phyloP scores from a whole-genome alignment of 2,329 filamentous ascomycete genomes.

The Curvularia lunata region DNA sequence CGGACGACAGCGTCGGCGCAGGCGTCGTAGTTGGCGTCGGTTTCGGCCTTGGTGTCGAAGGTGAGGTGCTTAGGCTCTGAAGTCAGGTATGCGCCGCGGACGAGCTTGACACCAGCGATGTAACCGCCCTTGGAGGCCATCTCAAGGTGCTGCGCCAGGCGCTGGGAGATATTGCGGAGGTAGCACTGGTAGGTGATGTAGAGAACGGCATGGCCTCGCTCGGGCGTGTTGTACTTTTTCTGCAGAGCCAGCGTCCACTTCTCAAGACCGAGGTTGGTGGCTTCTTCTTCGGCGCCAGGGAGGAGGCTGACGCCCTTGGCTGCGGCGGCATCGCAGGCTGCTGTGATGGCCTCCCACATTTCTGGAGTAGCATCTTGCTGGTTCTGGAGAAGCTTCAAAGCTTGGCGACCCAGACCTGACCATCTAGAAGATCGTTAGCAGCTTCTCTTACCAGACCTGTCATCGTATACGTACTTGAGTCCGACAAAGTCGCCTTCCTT shows the following conservation, averaged over 20 bases:
- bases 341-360: constrained; percentile 72
- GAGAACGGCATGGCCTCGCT: constrained; percentile 67
- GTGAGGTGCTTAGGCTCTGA: constrained; percentile 59
- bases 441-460: background rate
- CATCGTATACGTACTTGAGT: constrained; percentile 53
- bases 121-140: constrained; percentile 56
- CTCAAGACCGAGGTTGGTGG: constrained; percentile 79
- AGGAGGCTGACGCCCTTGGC: constrained; percentile 74
- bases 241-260: constrained; percentile 80
- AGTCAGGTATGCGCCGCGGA: constrained; percentile 63
- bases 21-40: constrained; percentile 70
- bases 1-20: constrained; percentile 72
- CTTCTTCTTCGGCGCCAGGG: constrained; percentile 85
- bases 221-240: constrained; percentile 70
- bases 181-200: constrained; percentile 71
- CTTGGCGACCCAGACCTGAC: constrained; percentile 79
- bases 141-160: constrained; percentile 55
- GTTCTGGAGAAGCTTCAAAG: constrained; percentile 69
- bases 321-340: constrained; percentile 75
- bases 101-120: constrained; percentile 63
- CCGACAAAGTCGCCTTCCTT: constrained; percentile 61
- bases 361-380: constrained; percentile 67
- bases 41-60: constrained; percentile 60
- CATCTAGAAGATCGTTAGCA: constrained; percentile 59
- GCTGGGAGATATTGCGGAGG: constrained; percentile 56